phyloP scores from a whole-genome alignment of 139 green algal species.

The Chlorella sp. region DNA sequence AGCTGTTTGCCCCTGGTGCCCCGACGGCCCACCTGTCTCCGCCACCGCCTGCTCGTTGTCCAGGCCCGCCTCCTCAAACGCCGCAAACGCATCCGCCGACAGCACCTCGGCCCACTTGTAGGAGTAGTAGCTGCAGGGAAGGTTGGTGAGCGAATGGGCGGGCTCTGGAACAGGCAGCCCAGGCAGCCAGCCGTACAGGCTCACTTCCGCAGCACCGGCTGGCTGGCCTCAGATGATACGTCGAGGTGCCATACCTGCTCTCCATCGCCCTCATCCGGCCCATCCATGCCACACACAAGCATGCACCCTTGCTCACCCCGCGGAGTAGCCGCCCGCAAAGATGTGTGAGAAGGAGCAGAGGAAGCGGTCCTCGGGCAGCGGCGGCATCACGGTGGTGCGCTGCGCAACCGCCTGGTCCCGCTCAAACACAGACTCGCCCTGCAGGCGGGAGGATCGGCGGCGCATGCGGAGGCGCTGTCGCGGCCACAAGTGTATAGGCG shows the following conservation, averaged over 20 bases:
- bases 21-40: conserved; percentile 34
- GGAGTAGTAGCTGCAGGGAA: conserved; percentile 44
- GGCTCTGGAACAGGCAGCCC: not conserved
- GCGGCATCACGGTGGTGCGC: conserved; percentile 74
- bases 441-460: no score
- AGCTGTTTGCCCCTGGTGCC: no score
- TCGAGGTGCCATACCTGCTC: no score
- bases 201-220: no score
- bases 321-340: conserved; percentile 93
- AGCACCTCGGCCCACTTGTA: conserved; percentile 96
- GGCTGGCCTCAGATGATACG: no score
- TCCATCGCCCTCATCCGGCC: not conserved
- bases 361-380: conserved; percentile 94
- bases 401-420: conserved; percentile 69
- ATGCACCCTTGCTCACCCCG: conserved; percentile 46
- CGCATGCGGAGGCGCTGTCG: no score
- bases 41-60: conserved; percentile 76
- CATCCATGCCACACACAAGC: not conserved
- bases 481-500: no score
- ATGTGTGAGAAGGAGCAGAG: conserved; percentile 96
- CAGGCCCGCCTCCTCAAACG: conserved; percentile 96
- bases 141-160: not conserved
- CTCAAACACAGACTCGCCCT: conserved; percentile 79
- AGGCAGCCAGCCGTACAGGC: no score
- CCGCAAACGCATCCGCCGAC: conserved; percentile 91